These are phyloP conservation scores for Aechmea fasciata DNA, from an alignment of 176 grass and related monocot genomes.

Conservation along the genomic window DNA sequence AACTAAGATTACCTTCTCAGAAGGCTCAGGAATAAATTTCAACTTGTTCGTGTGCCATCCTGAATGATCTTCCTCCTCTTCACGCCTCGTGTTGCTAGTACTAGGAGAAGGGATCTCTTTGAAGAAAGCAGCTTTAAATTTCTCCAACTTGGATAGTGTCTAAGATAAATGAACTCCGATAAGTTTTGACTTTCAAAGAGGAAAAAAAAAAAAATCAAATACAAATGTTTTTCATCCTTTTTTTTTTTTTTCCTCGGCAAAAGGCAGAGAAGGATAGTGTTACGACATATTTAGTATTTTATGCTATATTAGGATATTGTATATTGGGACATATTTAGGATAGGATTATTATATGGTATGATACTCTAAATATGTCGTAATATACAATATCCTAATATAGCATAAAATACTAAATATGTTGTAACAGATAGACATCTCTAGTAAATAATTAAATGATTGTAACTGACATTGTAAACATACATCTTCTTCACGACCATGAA, in stretches of 20 bases:
- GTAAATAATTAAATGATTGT: not conserved
- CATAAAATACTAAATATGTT: too few species aligned
- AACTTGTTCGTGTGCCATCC: conserved; percentile 56
- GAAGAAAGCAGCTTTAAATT: conserved; percentile 58
- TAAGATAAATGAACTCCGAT: conserved; percentile 19
- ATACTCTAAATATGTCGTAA: too few species aligned
- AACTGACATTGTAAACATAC: conserved; percentile 27
- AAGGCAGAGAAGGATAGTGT: not conserved
- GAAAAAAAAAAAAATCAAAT: too few species aligned
- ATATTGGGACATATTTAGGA: too few species aligned
- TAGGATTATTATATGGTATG: too few species aligned
- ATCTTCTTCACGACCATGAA: conserved; percentile 81
- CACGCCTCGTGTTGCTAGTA: conserved; percentile 30
- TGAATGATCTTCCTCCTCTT: conserved; percentile 35
- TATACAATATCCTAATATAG: too few species aligned
- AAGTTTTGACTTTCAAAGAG: too few species aligned
- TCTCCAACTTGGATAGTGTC: conserved; percentile 73
- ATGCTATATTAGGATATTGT: too few species aligned
- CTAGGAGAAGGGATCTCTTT: conserved; percentile 28
- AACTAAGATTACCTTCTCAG: conserved; percentile 33
- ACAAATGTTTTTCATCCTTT: too few species aligned
- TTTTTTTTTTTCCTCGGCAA: too few species aligned
- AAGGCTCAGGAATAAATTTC: conserved; percentile 51
- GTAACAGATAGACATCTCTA: not conserved
- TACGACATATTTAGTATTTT: too few species aligned